Evolutionary conservation across 2,329 filamentous ascomycete species (phyloP), one percentile per base, ranked within the genome.

Genomic region (Penicillium sp.): DNA sequence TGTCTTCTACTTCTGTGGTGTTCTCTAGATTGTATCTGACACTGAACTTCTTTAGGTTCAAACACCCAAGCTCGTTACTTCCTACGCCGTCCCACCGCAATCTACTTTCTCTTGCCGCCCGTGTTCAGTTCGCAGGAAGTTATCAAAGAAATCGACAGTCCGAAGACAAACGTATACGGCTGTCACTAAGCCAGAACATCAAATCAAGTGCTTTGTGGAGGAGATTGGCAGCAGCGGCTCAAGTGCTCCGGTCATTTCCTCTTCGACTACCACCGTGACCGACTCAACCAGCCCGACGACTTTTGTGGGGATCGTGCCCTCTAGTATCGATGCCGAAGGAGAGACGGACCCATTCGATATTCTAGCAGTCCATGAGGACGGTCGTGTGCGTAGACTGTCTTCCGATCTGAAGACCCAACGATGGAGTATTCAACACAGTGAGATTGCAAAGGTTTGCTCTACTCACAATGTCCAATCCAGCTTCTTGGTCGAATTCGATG

Each of bases 41-140:
- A n/a, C 38, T 34, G 38, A 39, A 46, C 32, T 69, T 11, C 56
- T 31, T 24, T 42, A 87, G 85, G 73, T 86, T 22, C 82, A 85
- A 78, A 83, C 81, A 50, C 82, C 85, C 9, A 83, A 81, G 63
- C 76, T 85, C 9, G 76, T 84, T 18, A 81, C 82, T 34, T 86
- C 84, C 16, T 85, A 86, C 68, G 82, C 84, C 50, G 74, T 86
- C 16, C 83, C 85, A 35, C 84, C 85, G 29, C 80, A 85, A 65
- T 80, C 82, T 24, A 78, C 76, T 16, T 82, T 86, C 67, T 77
- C 79, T 52, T 81, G 82, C 50, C 75, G 81, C 34, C 84, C 85
- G 50, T 84, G 78, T 66, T 87, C 84, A 24, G 75, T 85, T 43
- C 81, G 83, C 67, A 75, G 77, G 59, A 82, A 81, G 67, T 69